A percentile compares a stretch with the other conserved stretches of the same genome.
phyloP scores from a whole-genome alignment of 768 basidiomycete genomes.

The Russula emetica region DNA sequence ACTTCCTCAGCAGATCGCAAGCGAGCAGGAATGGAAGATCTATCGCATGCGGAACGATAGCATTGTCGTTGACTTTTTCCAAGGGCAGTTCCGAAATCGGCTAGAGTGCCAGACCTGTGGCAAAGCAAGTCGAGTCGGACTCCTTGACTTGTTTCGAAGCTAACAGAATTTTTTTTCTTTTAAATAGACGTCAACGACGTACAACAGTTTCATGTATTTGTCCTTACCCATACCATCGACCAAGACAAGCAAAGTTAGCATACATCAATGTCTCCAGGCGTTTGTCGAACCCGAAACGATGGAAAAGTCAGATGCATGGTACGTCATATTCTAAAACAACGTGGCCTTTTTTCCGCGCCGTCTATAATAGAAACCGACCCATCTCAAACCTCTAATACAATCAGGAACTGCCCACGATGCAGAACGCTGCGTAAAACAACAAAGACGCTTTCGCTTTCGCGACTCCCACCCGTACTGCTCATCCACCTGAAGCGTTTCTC shows the following conservation, averaged over 20 bases:
- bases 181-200: slow-evolving; percentile 89
- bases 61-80: slow-evolving; percentile 94
- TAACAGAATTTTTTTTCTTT: slow-evolving; percentile 17
- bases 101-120: slow-evolving; percentile 87
- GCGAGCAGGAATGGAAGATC: slow-evolving; percentile 87
- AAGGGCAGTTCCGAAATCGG: slow-evolving; percentile 91
- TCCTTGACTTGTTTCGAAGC: slow-evolving; percentile 4
- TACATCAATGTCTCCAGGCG: slow-evolving; percentile 80
- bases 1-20: slow-evolving; percentile 80
- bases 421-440: slow-evolving; percentile 82
- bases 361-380: too few species aligned
- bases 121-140: slow-evolving; percentile 53
- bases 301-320: slow-evolving; percentile 95
- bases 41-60: slow-evolving; percentile 91
- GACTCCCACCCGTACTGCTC: slow-evolving; percentile 87
- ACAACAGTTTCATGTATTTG: slow-evolving; percentile 94
- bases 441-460: slow-evolving; percentile 84
- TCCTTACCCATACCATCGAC: slow-evolving; percentile 80
- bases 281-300: slow-evolving; percentile 89
- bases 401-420: slow-evolving; percentile 92
- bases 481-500: slow-evolving; percentile 93
- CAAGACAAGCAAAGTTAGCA: slow-evolving; percentile 54
- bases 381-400: slow-evolving; percentile 1
- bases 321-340: slow-evolving; percentile 29
- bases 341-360: not conserved